These are phyloP conservation scores for Cryptococcus neoformans DNA, from an alignment of 1,284 basidiomycete genomes.

Conservation along the genomic window DNA sequence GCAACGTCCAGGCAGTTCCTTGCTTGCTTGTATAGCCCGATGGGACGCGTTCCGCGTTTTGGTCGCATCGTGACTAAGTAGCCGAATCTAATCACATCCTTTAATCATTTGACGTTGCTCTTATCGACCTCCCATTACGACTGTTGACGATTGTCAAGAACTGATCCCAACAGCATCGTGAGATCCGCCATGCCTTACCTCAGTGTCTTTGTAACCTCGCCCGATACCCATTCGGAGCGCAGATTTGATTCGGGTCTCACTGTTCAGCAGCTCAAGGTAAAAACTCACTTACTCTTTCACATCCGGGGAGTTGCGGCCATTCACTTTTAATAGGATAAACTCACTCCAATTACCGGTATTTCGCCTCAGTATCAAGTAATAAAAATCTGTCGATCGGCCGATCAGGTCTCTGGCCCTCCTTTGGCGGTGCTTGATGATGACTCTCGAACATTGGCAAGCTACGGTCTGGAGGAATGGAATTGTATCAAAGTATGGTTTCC, in stretches of 20 bases:
- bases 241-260: conserved; percentile 70
- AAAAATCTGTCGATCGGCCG: conserved; percentile 61
- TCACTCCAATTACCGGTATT: conserved; percentile 89
- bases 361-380: conserved; percentile 68
- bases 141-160: no score
- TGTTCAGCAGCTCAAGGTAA: conserved; percentile 73
- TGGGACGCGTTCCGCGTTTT: no score
- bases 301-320: neutral
- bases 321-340: conserved; percentile 60
- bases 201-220: conserved; percentile 74
- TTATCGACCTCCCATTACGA: no score
- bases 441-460: conserved; percentile 64
- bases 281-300: neutral
- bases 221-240: conserved; percentile 82
- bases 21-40: no score
- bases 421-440: conserved; percentile 65
- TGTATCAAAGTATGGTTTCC: conserved; percentile 62
- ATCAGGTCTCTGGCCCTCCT: conserved; percentile 47
- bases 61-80: no score
- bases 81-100: no score
- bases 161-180: no score
- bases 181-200: conserved; percentile 42
- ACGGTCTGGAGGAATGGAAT: conserved; percentile 57
- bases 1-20: no score
- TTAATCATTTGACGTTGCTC: no score